Evolutionary conservation across 139 green algal genomes (phyloP), one percentile per base, ranked within the genome.

Genomic region (Coccomyxa sp.): DNA sequence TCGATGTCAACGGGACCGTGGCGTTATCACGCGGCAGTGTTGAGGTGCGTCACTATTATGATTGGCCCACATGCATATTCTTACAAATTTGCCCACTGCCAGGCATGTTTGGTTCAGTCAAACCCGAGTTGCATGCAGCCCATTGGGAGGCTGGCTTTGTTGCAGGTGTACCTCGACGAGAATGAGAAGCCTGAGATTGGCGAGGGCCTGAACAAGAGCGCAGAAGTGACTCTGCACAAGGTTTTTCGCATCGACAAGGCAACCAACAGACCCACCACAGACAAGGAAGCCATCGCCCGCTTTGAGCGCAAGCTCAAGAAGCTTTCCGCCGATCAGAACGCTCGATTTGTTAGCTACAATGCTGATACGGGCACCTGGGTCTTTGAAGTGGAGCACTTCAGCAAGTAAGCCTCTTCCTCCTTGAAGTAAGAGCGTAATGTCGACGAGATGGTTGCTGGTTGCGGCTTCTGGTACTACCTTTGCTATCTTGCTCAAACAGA

Each of bases 321-420:
- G 71, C 83, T 96, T 66, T 84, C 85, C 30, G 87, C 88, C 13
- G 84, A 90, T 76, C 94, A 95, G 87, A 92, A 89, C 10, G 93
- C 93, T 13, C 85, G 88, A n/a, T 97, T 98, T 82, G 78, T 98
- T 27, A 87, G 75, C 1, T 98, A 98, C 80, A 87, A 96, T 74
- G 45, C 88, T 0, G 83, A 91, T 27, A 89, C 80, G 18, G 95
- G 94, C 58, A 90, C 92, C 11, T 98, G 95, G 95, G 86, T 84
- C 45, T 98, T 98, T 84, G 84, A 93, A 81, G 95, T 98, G n/a
- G 93, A 98, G 79, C 95, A 98, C 88, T 98, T 98, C 84, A 96
- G 90, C 86, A 91, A 71, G 83, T 86, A 31, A 28, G 74, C 18
- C 10, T 74, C 7, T 7, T 4, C 9, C 21, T 3, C 63, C 30